A percentile compares a stretch with the other conserved stretches of the same genome.
These are phyloP conservation scores for Solanum tarapatanum DNA, from an alignment of 257 asterid species.

Conservation along the genomic window DNA sequence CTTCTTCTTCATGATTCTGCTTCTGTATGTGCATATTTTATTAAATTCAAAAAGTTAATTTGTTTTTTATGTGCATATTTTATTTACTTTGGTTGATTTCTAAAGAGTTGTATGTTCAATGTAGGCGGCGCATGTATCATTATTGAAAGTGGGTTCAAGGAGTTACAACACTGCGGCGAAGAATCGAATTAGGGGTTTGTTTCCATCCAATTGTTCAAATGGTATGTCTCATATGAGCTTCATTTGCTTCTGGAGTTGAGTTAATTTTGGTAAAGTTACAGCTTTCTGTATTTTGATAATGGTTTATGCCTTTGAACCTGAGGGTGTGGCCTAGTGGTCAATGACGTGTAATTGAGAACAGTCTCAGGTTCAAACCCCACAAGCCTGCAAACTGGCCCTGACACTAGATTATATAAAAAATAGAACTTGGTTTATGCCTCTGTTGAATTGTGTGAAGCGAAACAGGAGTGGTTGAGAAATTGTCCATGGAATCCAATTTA, in stretches of 20 bases:
- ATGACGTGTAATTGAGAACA: neutral
- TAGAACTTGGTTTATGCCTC: neutral
- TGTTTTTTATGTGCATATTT: neutral
- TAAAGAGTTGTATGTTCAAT: neutral
- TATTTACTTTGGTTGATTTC: neutral
- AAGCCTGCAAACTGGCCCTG: neutral
- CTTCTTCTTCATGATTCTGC: neutral
- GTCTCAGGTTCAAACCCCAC: neutral
- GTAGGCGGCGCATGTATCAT: neutral
- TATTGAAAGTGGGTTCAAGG: neutral
- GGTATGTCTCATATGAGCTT: neutral
- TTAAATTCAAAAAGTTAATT: neutral
- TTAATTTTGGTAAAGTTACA: neutral
- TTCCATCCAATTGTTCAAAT: neutral
- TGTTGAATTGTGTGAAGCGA: neutral
- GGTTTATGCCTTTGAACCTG: neutral
- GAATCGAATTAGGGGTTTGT: neutral
- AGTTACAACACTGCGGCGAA: neutral
- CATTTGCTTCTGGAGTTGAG: neutral
- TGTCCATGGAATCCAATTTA: neutral
- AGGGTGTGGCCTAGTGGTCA: neutral
- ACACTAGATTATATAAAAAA: neutral
- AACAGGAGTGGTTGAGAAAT: neutral
- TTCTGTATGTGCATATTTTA: neutral
- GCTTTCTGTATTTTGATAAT: neutral